Base-by-base conservation (phyloP, 306 rosid species). In the Medicago arabica region DNA sequence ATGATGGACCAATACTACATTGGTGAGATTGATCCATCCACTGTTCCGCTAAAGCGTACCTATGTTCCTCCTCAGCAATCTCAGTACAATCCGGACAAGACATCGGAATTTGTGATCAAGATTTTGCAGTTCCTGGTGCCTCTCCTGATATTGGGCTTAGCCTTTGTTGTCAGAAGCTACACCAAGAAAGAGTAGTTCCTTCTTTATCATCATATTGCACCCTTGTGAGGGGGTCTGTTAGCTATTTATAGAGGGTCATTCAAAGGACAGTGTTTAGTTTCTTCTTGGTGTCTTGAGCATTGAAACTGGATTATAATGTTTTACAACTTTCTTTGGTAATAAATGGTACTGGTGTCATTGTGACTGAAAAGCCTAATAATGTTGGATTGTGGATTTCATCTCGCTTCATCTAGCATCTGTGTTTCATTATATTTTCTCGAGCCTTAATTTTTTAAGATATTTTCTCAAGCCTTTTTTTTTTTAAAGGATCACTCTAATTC, bases 71-170 rank as follows among this genome's bases (percentile, higher is more conserved):
- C 97, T 4, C 91, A 72, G 75, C 91, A 88, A 59, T 64, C 85
- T 71, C 54, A 47, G 15, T 81, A 84, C 87, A 89, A 83, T 68
- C 89, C 82, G 6, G 94, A 91, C 55, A 96, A 89, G 98, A 82
- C 88, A 14, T 80, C 98, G 0, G 97, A 96, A 7, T 86, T 89
- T 40, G 85, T 92, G 84, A 85, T 96, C 74, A 96, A 90, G 88
- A 86, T 96, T 70, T 82, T 92, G 82, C 98, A 92, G 87, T 83
- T 92, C 82, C 58, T 96, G 80, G 97, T 96, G 66, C 97, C 99
- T 44, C 86, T 96, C 17, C 83, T 96, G 60, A 90, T 96, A 82
- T 81, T 96, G 94, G 99, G 86, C 23, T 82, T 96, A 54, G 99
- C 98, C 67, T 90, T 89, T 70, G 94, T 77, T 3, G 97, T 88